Conservation (phyloP, 139 green algal species). For the Micractinium conductrix region DNA sequence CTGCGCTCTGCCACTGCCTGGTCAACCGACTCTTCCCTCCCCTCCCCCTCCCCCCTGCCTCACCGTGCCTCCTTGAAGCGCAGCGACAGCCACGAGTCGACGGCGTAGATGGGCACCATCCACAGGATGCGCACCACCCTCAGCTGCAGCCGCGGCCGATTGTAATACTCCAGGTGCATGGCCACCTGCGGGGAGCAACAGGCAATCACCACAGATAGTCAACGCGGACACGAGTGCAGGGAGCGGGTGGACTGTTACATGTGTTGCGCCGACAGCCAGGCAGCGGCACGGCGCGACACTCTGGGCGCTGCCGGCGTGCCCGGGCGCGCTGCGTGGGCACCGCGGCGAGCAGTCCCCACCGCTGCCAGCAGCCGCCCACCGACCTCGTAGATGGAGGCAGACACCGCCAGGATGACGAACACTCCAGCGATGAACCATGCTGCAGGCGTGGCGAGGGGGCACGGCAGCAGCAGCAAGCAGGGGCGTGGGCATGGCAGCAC, state of each 20-base stretch:
- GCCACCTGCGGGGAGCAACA: constrained; percentile 67
- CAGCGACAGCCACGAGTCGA: constrained; percentile 89
- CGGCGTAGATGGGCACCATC: constrained; percentile 93
- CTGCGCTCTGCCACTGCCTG: too few relatives aligned
- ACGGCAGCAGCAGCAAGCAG: background rate
- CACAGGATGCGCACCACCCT: constrained; percentile 92
- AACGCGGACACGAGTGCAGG: too few relatives aligned
- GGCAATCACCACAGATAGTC: too few relatives aligned
- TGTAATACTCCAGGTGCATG: constrained; percentile 96
- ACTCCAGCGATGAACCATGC: constrained; percentile 92
- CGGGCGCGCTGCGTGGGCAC: background rate
- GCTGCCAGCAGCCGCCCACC: background rate
- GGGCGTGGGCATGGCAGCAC: background rate
- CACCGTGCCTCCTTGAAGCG: constrained; percentile 69
- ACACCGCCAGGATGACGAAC: constrained; percentile 91
- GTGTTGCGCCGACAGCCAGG: background rate
- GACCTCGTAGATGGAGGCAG: constrained; percentile 86
- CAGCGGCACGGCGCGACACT: background rate
- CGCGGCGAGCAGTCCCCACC: background rate
- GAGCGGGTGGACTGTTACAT: background rate
- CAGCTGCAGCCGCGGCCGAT: constrained; percentile 85
- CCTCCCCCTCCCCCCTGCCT: too few relatives aligned
- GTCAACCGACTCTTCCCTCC: too few relatives aligned
- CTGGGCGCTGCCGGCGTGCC: too few relatives aligned
- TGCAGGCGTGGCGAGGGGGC: too few relatives aligned